Evolutionary conservation across 2,329 filamentous ascomycete genomes (phyloP), one percentile per base, ranked within the genome.

Genomic region (Cucurbitaria berberidis): DNA sequence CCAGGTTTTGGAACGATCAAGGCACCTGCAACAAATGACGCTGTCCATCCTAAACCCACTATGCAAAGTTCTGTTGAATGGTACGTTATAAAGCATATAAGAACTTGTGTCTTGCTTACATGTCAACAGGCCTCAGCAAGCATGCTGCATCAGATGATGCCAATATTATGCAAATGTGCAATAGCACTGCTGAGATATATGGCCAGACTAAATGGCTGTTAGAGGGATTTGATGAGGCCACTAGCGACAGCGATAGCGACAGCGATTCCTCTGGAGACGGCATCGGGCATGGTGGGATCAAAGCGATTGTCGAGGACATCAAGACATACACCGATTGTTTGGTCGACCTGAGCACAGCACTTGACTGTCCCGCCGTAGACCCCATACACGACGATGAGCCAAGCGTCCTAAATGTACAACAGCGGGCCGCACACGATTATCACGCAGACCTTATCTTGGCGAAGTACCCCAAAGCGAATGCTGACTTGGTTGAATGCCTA

Each of bases 291-390:
- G 48, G 51, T 4, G 44, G 13, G 11, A 18, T 48, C 9, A 22
- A 34, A 0, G 24, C 18, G 18, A 35, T 59, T 5, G 48, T 52
- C 2, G 34, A 49, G 8, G 47, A 58, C 1, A 42, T 62, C 30
- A 65, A 57, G 19, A 53, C 29, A 18, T 60, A 63, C 36, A 53
- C 38, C 1, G 34, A 57, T 4, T 64, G 60, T 35, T 46, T 68
- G n/a, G 26, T 60, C 3, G 60, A 64, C 48, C 39, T 68, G 0
- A 53, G 50, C 26, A 34, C 38, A 16, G 55, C 62, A 1, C 51
- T 68, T 0, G 48, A 61, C 7, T 61, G 50, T 27, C 65, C 65
- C 22, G 65, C 63, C 22, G 40, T 49, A 1, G 63, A 67, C 41
- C 39, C 57, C 2, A 26, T 52, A 8, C 39, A 46, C 5, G 43